Conservation (phyloP, 148 eudicot species). For the Chenopodium album region DNA sequence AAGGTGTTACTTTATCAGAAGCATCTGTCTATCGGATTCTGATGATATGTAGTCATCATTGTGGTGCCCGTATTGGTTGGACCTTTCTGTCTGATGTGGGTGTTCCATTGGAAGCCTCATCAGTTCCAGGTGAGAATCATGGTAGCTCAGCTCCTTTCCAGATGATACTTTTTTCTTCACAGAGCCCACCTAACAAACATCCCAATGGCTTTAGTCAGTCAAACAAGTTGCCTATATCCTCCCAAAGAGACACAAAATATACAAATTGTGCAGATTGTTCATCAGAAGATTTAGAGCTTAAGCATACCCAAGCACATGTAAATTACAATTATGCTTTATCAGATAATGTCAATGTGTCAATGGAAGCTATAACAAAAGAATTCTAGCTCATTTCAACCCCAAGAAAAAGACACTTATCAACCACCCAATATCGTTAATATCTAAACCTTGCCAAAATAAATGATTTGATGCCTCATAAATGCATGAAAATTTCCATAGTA, state of each 20-base stretch:
- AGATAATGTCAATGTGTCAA: not conserved
- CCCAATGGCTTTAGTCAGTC: slow-evolving; percentile 13
- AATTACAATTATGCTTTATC: not conserved
- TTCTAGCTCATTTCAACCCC: not conserved
- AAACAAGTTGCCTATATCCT: slow-evolving; percentile 6
- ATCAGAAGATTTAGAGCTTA: not conserved
- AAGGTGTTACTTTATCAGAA: slow-evolving; percentile 61
- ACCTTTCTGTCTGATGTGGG: slow-evolving; percentile 49
- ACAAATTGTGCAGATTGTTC: not conserved
- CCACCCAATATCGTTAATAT: not conserved
- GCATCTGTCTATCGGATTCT: slow-evolving; percentile 85
- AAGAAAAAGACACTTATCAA: not conserved
- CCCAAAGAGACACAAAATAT: not conserved
- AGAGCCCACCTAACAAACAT: slow-evolving; percentile 60
- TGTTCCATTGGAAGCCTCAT: slow-evolving; percentile 66
- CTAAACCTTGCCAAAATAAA: not conserved
- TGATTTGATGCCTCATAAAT: not conserved
- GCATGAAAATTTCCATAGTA: not conserved
- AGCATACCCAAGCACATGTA: not conserved
- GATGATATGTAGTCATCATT: slow-evolving; percentile 84
- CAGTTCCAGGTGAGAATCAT: slow-evolving; percentile 70
- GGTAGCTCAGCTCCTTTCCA: slow-evolving; percentile 53
- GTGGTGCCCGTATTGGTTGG: slow-evolving; percentile 56
- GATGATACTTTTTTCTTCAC: slow-evolving; percentile 63
- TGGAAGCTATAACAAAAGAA: not conserved